A percentile compares a stretch with the other conserved stretches of the same genome.
phyloP scores from a whole-genome alignment of 495 filamentous ascomycete genomes.

The Podospora didyma region DNA sequence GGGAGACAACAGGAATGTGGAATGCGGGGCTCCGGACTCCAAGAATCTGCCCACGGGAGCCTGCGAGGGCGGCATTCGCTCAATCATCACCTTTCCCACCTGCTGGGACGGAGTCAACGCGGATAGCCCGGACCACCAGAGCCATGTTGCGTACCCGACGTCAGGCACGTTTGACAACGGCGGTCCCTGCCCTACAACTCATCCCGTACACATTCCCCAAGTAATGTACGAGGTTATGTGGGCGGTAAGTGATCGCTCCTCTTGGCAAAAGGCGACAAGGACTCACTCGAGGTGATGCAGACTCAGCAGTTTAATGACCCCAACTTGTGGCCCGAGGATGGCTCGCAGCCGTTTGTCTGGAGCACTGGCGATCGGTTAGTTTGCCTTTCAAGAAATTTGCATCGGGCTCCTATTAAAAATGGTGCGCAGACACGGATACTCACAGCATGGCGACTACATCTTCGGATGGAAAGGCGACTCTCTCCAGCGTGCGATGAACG shows the following conservation, averaged over 20 bases:
- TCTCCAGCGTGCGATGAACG: slow-evolving; percentile 37
- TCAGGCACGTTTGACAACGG: slow-evolving; percentile 29
- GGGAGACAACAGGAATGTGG: slow-evolving; percentile 28
- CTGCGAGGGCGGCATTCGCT: slow-evolving; percentile 33
- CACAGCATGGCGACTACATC: slow-evolving; percentile 34
- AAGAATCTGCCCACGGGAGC: slow-evolving; percentile 24
- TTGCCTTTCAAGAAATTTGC: background rate
- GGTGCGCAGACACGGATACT: slow-evolving; percentile 1
- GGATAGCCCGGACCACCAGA: slow-evolving; percentile 32
- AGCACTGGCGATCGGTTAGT: slow-evolving; percentile 6
- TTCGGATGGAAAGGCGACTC: slow-evolving; percentile 41
- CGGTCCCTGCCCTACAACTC: slow-evolving; percentile 26
- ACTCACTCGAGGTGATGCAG: slow-evolving; percentile 24
- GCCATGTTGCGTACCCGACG: slow-evolving; percentile 37
- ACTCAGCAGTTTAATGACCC: slow-evolving; percentile 35
- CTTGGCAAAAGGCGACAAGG: slow-evolving; percentile 30
- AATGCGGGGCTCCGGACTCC: slow-evolving; percentile 6
- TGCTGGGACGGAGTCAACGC: slow-evolving; percentile 33
- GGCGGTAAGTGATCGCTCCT: slow-evolving; percentile 20
- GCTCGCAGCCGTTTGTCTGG: slow-evolving; percentile 45
- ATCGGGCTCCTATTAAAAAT: background rate
- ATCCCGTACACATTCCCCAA: slow-evolving; percentile 35
- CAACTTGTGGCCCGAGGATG: slow-evolving; percentile 37
- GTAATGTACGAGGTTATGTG: slow-evolving; percentile 39
- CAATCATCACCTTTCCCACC: slow-evolving; percentile 26